A percentile compares a stretch with the other conserved stretches of the same genome.
Conservation (phyloP, 768 basidiomycete species). For the Suillus subluteus region DNA sequence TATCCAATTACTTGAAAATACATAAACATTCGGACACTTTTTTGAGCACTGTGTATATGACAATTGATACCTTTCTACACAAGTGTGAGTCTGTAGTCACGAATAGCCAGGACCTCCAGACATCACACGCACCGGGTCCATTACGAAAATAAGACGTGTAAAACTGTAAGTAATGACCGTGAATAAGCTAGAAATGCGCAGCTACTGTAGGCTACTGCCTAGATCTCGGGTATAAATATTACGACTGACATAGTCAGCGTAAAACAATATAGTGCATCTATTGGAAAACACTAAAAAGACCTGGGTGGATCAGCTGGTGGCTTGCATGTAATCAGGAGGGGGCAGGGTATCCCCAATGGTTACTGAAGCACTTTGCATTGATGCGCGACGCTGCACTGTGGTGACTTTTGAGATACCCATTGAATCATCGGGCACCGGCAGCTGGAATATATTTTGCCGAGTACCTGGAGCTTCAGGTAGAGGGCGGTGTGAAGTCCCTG, state of each 20-base stretch:
- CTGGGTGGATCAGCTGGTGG: conserved; percentile 1
- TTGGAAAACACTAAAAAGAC: background rate
- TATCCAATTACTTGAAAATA: no score
- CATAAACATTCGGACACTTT: no score
- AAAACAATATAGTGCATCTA: background rate
- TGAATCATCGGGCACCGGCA: conserved; percentile 7
- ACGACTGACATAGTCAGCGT: no score
- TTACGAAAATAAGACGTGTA: background rate
- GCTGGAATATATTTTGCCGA: conserved; percentile 6
- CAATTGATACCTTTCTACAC: background rate
- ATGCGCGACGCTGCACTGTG: conserved; percentile 5
- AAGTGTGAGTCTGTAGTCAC: background rate
- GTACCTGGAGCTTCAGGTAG: conserved; percentile 30
- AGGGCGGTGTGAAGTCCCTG: conserved; percentile 16
- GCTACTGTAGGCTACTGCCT: background rate
- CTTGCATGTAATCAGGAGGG: conserved; percentile 31
- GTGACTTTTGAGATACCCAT: background rate
- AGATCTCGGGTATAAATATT: background rate
- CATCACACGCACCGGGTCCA: background rate
- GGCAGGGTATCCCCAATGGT: conserved; percentile 21
- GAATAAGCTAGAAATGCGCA: background rate
- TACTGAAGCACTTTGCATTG: conserved; percentile 19
- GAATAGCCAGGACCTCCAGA: background rate
- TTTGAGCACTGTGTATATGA: no score
- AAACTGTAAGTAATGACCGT: background rate